Conservation (phyloP, 345 rosid species). For the Salix purpurea region DNA sequence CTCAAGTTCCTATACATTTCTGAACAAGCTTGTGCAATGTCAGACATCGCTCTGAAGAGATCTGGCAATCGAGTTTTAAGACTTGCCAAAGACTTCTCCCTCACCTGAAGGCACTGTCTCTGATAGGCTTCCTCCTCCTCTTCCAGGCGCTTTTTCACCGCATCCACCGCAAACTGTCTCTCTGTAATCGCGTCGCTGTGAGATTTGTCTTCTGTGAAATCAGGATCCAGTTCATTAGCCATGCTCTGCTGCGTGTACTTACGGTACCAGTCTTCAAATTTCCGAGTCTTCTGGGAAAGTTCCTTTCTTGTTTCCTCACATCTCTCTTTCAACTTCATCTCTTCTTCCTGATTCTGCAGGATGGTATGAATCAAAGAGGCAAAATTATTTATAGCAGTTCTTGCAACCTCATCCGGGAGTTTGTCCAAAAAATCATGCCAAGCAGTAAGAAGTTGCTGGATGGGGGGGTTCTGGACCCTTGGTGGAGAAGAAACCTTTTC, state of each 20-base stretch:
- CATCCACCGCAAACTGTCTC: conserved; percentile 45
- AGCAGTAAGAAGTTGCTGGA: conserved; percentile 50
- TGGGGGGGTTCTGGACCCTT: conserved; percentile 58
- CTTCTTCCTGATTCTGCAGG: conserved; percentile 58
- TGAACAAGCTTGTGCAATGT: conserved; percentile 47
- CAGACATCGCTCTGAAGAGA: conserved; percentile 55
- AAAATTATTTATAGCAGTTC: conserved; percentile 56
- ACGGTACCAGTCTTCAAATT: conserved; percentile 61
- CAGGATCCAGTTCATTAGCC: conserved; percentile 49
- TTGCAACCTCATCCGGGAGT: conserved; percentile 67
- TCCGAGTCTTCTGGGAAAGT: conserved; percentile 43
- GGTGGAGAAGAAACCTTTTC: conserved; percentile 95
- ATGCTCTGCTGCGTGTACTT: conserved; percentile 47
- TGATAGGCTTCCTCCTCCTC: conserved; percentile 64
- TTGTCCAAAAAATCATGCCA: conserved; percentile 62
- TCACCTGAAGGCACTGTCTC: conserved; percentile 60
- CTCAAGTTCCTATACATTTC: conserved; percentile 40
- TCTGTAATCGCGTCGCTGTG: conserved; percentile 45
- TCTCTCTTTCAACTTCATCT: conserved; percentile 48
- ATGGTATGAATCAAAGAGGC: conserved; percentile 61
- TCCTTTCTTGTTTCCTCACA: conserved; percentile 65
- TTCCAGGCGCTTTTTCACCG: conserved; percentile 44
- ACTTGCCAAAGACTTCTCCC: conserved; percentile 72
- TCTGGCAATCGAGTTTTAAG: conserved; percentile 69
- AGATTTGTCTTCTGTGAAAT: conserved; percentile 31